Conservation (phyloP, 495 filamentous ascomycete species). For the Glutinoglossum americanum region DNA sequence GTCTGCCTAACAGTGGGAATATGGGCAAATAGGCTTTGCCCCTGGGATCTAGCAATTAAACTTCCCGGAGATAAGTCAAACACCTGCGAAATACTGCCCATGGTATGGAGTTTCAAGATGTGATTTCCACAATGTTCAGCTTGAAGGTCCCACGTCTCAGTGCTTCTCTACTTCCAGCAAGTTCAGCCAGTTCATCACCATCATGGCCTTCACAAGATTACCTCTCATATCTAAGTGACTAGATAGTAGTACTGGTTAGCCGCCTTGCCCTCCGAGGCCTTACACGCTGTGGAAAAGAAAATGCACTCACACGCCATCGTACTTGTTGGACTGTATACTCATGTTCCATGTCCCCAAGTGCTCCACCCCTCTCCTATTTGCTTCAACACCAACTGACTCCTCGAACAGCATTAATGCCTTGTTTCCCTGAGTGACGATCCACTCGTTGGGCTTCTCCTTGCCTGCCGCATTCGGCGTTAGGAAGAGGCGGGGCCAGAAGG, state of each 20-base stretch:
- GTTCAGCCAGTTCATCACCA: conserved; percentile 32
- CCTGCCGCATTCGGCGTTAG: conserved; percentile 30
- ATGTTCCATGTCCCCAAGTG: conserved; percentile 33
- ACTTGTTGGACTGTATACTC: conserved; percentile 28
- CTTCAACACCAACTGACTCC: conserved; percentile 20
- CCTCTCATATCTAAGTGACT: conserved; percentile 29
- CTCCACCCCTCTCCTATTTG: conserved; percentile 21
- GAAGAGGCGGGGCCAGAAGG: conserved; percentile 22
- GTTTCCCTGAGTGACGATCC: conserved; percentile 27
- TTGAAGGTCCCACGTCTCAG: too few relatives aligned
- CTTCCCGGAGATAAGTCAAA: background rate
- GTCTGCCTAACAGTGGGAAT: too few relatives aligned
- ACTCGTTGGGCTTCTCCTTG: conserved; percentile 31
- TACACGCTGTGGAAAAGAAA: background rate
- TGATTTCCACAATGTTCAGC: too few relatives aligned
- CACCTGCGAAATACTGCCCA: background rate
- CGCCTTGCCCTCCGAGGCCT: background rate
- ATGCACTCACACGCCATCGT: conserved; percentile 25
- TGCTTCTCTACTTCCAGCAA: conserved; percentile 9
- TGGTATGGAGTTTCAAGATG: background rate
- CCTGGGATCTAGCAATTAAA: too few relatives aligned
- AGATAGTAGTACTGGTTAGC: conserved; percentile 1
- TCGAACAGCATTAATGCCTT: conserved; percentile 28
- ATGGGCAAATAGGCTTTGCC: too few relatives aligned
- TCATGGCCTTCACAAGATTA: conserved; percentile 33